These are phyloP conservation scores for Mycena belliarum DNA, from an alignment of 768 basidiomycete genomes.

Conservation along the genomic window DNA sequence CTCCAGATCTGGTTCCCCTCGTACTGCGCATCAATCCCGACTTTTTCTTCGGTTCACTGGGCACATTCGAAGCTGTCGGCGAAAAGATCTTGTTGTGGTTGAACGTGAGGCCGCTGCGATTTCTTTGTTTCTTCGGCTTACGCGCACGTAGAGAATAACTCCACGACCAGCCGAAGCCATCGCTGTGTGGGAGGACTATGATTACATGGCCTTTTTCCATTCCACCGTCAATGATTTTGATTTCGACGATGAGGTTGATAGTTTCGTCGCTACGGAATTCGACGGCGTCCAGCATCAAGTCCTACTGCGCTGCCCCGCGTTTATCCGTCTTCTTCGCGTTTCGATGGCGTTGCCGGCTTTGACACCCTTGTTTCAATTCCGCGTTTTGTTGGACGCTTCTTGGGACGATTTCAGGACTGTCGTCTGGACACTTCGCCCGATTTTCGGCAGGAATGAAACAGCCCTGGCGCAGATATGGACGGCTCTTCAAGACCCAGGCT, in stretches of 20 bases:
- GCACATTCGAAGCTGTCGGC: conserved; percentile 3
- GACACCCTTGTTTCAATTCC: conserved; percentile 17
- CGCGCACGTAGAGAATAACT: background rate
- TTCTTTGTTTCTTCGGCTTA: background rate
- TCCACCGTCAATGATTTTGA: conserved; percentile 16
- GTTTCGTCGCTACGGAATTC: background rate
- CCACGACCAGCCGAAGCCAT: conserved; percentile 5
- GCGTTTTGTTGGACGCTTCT: conserved; percentile 6
- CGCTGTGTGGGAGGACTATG: conserved; percentile 17
- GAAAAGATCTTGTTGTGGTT: conserved; percentile 13
- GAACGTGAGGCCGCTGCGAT: conserved; percentile 4
- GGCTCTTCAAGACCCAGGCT: conserved; percentile 4
- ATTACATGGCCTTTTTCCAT: conserved; percentile 18
- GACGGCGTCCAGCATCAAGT: background rate
- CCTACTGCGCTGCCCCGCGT: conserved; percentile 5
- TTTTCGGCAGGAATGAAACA: background rate
- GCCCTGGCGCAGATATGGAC: conserved; percentile 12
- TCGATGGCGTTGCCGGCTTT: conserved; percentile 13
- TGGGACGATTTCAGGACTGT: conserved; percentile 5
- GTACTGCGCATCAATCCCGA: conserved; percentile 15
- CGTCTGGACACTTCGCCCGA: conserved; percentile 12
- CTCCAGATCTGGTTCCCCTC: background rate
- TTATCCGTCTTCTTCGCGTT: conserved; percentile 15
- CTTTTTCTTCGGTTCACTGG: conserved; percentile 19
- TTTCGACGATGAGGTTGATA: conserved; percentile 9